Conservation (phyloP, 2,329 filamentous ascomycete species). For the Polychaeton citri region DNA sequence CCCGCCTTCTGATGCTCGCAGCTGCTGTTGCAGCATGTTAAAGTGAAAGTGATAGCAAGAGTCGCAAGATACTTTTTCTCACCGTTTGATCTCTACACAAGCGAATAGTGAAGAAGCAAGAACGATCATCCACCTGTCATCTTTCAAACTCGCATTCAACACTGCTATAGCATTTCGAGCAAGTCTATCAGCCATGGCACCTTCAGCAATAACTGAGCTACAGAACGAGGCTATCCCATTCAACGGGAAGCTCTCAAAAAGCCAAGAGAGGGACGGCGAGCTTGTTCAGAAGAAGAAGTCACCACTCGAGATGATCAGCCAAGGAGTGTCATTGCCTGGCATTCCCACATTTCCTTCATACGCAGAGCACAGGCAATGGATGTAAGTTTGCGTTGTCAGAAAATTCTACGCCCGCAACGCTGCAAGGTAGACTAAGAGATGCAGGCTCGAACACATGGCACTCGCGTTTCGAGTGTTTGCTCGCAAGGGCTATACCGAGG, state of each 20-base stretch:
- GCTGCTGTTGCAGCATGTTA: no score
- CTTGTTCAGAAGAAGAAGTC: conserved; percentile 16
- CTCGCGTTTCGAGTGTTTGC: conserved; percentile 56
- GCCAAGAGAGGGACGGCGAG: conserved; percentile 1
- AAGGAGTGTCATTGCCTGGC: conserved; percentile 34
- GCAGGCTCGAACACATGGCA: conserved; percentile 44
- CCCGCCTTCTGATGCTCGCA: no score
- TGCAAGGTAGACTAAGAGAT: no score
- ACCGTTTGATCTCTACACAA: no score
- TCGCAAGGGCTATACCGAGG: conserved; percentile 52
- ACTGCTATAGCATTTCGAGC: no score
- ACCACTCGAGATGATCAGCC: conserved; percentile 28
- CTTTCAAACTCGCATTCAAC: no score
- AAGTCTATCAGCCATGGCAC: conserved; percentile 16
- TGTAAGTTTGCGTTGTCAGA: conserved; percentile 50
- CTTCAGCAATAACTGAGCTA: conserved; percentile 13
- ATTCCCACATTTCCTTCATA: conserved; percentile 44
- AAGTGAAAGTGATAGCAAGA: no score
- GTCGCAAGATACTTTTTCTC: no score
- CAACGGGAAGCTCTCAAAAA: conserved; percentile 7
- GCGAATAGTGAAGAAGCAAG: no score
- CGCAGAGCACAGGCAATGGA: conserved; percentile 48
- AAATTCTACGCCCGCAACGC: no score
- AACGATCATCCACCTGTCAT: no score
- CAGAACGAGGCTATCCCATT: conserved; percentile 6